Evolutionary conservation across 1,284 basidiomycete genomes (phyloP), one percentile per base, ranked within the genome.

Genomic region (Microbotryum silenes-acaulis): DNA sequence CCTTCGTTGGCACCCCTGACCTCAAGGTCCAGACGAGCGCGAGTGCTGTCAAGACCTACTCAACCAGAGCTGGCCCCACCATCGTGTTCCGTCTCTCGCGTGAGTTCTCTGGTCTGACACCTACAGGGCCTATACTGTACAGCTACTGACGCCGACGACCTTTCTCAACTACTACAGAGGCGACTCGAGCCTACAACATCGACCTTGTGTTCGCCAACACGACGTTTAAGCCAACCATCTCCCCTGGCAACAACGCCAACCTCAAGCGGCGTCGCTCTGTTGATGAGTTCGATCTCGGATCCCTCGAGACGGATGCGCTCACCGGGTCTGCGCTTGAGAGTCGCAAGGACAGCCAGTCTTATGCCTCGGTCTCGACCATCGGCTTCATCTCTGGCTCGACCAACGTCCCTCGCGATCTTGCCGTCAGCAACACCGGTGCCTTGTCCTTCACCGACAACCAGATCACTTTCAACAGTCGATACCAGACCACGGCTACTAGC

Each of bases 131-230:
- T 31, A 31, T 31, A 31, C 31, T 31, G 31, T 31, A 31, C 31
- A 31, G 31, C 31, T 31, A 31, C 31, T 31, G 31, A 31, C 31
- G 8, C 16, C 16, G 37, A 42, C 6, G 37, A 10, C 37, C 6
- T 42, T 42, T 0, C 37, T 18, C 37, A 5, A 12, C 37, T 42
- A 16, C 37, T 18, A 42, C 37, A 42, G 37, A 42, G 18, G 67
- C 61, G 5, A 54, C 62, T 14, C 67, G 60, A 29, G 23, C 14
- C 16, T 45, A 61, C 25, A 21, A 29, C 18, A 14, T 69, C 33
- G 67, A 69, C 51, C 59, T 67, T 45, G 67, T 69, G 37, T 47
- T 47, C 4, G 67, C 54, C 48, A 9, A 60, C 59, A 58, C 62
- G 25, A 57, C 55, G 49, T 69, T 56, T 50, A 45, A 55, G 20